These are phyloP conservation scores for Tillandsia fasciculata DNA, from an alignment of 176 grass and related monocot genomes.

Conservation along the genomic window DNA sequence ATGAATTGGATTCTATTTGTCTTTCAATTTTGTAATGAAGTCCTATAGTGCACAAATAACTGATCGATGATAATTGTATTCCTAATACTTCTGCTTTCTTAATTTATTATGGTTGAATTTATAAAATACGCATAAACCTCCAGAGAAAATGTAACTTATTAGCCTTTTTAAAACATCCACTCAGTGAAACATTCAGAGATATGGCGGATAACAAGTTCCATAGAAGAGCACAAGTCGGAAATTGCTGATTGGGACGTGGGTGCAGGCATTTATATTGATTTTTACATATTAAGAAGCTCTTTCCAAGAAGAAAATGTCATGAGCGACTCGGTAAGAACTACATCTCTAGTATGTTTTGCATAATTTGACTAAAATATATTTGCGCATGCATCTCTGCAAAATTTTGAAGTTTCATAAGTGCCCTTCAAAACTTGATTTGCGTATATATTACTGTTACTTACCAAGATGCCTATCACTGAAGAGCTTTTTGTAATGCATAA, in stretches of 20 bases:
- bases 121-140: background rate
- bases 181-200: conserved; percentile 77
- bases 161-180: background rate
- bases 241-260: conserved; percentile 92
- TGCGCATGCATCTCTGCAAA: too few relatives aligned
- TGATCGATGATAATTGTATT: too few relatives aligned
- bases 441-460: too few relatives aligned
- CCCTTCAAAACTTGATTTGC: too few relatives aligned
- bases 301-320: conserved; percentile 58
- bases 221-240: conserved; percentile 79
- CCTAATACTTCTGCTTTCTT: too few relatives aligned
- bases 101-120: conserved; percentile 2
- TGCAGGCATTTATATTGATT: conserved; percentile 79
- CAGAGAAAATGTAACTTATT: background rate
- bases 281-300: conserved; percentile 50
- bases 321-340: conserved; percentile 45
- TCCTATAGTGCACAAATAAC: background rate
- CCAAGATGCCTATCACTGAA: too few relatives aligned
- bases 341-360: background rate
- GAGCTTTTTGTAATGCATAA: too few relatives aligned
- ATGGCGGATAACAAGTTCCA: conserved; percentile 58
- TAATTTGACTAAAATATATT: too few relatives aligned
- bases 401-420: too few relatives aligned
- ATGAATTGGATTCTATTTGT: too few relatives aligned
- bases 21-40: background rate